Evolutionary conservation across 495 filamentous ascomycete species (phyloP).

Genomic region (Talaromyces proteolyticus): DNA sequence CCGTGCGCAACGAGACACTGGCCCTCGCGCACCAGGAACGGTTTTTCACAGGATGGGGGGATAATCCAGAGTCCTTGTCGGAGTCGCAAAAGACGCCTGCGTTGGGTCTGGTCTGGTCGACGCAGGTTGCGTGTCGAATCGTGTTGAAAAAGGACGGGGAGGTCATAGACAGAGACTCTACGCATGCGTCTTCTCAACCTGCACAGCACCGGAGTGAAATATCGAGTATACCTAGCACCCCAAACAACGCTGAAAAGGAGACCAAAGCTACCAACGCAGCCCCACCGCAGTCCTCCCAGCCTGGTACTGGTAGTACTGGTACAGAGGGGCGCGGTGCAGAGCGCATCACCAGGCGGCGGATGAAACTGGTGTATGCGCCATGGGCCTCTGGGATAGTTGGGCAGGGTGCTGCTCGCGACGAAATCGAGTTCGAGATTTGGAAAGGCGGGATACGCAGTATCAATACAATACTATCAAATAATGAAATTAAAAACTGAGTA

Average conservation of each 20-base stretch:
- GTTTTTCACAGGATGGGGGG: slow-evolving; percentile 94
- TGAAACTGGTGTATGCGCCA: slow-evolving; percentile 77
- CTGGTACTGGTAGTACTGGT: background rate
- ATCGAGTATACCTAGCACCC: background rate
- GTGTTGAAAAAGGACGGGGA: slow-evolving; percentile 56
- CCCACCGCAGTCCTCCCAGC: background rate
- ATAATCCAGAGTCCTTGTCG: slow-evolving; percentile 22
- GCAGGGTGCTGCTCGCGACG: slow-evolving; percentile 10
- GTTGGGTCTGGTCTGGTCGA: slow-evolving; percentile 84
- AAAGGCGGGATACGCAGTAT: slow-evolving; percentile 35
- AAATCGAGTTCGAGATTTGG: slow-evolving; percentile 47
- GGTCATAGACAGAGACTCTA: background rate
- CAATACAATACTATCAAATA: no score
- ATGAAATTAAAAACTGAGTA: no score
- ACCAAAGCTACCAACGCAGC: background rate
- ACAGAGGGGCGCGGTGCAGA: slow-evolving; percentile 1
- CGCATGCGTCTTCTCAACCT: background rate
- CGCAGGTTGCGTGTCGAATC: slow-evolving; percentile 76
- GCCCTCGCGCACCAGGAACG: slow-evolving; percentile 83
- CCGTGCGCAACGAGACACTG: slow-evolving; percentile 43
- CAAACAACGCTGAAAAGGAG: background rate
- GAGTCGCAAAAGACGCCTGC: slow-evolving; percentile 70
- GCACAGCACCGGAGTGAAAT: background rate
- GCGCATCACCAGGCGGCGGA: slow-evolving; percentile 43
- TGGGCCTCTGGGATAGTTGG: slow-evolving; percentile 42